These are phyloP conservation scores for Didymella glomerata DNA, from an alignment of 2,329 filamentous ascomycete species.

Conservation along the genomic window DNA sequence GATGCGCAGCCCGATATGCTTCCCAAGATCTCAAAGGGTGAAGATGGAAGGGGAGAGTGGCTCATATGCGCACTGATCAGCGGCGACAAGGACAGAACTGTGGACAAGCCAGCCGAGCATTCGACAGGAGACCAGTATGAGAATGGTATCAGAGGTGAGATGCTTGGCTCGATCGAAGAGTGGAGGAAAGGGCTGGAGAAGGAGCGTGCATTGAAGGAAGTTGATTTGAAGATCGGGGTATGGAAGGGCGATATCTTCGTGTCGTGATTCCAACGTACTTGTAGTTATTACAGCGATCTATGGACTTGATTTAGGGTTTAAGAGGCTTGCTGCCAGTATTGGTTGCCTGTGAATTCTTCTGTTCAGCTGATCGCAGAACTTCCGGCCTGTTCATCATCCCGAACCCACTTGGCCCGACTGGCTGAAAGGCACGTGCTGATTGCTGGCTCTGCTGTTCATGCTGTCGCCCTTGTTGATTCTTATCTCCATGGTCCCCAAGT, in stretches of 20 bases:
- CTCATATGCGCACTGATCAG: constrained; percentile 1
- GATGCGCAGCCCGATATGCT: neutral
- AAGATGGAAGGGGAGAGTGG: constrained; percentile 11
- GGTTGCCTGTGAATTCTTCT: too few species aligned
- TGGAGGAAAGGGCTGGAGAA: constrained; percentile 2
- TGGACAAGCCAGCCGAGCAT: neutral
- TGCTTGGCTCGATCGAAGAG: neutral
- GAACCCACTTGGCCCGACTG: too few species aligned
- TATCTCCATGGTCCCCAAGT: neutral
- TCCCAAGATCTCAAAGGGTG: constrained; percentile 2
- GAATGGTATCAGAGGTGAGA: neutral
- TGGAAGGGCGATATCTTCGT: constrained; percentile 16
- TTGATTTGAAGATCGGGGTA: constrained; percentile 4
- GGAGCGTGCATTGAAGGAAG: neutral
- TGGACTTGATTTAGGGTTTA: too few species aligned
- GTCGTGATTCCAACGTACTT: neutral
- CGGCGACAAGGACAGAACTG: neutral
- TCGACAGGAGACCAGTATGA: neutral
- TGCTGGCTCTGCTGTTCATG: too few species aligned
- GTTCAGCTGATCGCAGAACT: neutral
- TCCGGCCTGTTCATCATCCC: neutral
- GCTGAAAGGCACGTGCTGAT: too few species aligned
- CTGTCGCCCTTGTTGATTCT: neutral
- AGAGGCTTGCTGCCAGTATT: too few species aligned
- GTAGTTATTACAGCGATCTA: too few species aligned